These are phyloP conservation scores for Penicillium arizonense DNA, from an alignment of 495 filamentous ascomycete species.

Conservation along the genomic window DNA sequence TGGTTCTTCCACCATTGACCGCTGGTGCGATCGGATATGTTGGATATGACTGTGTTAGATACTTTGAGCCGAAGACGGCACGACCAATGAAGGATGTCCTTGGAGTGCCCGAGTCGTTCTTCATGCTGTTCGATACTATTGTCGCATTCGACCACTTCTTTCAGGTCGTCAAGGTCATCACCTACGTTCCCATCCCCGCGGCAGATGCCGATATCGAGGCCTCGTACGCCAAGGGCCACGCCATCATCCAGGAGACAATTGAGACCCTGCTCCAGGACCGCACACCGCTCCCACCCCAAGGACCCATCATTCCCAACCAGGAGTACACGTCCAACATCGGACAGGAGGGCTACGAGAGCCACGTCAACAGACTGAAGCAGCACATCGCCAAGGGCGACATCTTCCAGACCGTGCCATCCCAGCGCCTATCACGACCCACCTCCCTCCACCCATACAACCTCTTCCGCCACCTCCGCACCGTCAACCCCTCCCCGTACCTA, in stretches of 20 bases:
- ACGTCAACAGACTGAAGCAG: slow-evolving; percentile 76
- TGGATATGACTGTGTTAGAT: slow-evolving; percentile 93
- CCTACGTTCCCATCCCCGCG: slow-evolving; percentile 64
- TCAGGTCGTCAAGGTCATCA: slow-evolving; percentile 87
- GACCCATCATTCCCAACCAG: slow-evolving; percentile 66
- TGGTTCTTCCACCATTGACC: slow-evolving; percentile 77
- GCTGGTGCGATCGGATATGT: slow-evolving; percentile 96
- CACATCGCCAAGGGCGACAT: slow-evolving; percentile 92
- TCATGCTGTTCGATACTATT: slow-evolving; percentile 97
- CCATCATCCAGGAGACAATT: slow-evolving; percentile 62
- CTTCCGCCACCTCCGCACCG: slow-evolving; percentile 90
- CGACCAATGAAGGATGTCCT: slow-evolving; percentile 85
- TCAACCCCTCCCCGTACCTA: slow-evolving; percentile 94
- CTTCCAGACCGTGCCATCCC: slow-evolving; percentile 94
- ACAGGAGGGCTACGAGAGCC: slow-evolving; percentile 77
- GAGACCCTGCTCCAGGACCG: slow-evolving; percentile 67
- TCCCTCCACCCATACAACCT: slow-evolving; percentile 95
- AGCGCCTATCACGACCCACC: slow-evolving; percentile 86
- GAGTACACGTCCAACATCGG: slow-evolving; percentile 95
- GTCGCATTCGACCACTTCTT: slow-evolving; percentile 94
- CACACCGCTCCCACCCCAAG: slow-evolving; percentile 73
- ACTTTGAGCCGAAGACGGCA: slow-evolving; percentile 93
- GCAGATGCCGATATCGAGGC: slow-evolving; percentile 50
- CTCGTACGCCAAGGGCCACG: slow-evolving; percentile 64
- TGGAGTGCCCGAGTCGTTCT: slow-evolving; percentile 84